A percentile compares a stretch with the other conserved stretches of the same genome.
phyloP scores from a whole-genome alignment of 2,329 filamentous ascomycete species.

The Knoxdaviesia proteae region DNA sequence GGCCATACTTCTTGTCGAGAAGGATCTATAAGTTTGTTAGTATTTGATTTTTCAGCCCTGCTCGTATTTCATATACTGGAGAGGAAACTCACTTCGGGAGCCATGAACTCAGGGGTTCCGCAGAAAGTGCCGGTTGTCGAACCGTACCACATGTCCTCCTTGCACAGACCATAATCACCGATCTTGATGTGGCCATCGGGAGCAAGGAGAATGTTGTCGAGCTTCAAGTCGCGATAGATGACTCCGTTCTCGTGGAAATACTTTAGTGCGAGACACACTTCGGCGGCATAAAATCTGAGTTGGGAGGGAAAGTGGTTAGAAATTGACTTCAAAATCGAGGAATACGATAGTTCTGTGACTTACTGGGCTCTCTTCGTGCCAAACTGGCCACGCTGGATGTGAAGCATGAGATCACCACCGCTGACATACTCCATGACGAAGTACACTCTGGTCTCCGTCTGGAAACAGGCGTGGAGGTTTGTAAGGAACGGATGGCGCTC shows the following conservation, averaged over 20 bases:
- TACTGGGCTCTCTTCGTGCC: conserved; percentile 90
- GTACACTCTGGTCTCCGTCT: conserved; percentile 94
- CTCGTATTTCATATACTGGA: no score
- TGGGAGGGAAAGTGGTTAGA: neutral
- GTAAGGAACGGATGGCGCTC: conserved; percentile 91
- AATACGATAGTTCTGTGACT: conserved; percentile 16
- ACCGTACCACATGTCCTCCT: conserved; percentile 99
- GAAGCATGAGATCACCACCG: conserved; percentile 95
- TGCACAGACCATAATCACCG: conserved; percentile 95
- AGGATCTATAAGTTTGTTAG: conserved; percentile 46
- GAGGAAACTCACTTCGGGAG: conserved; percentile 49
- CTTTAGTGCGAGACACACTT: conserved; percentile 91
- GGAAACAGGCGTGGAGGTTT: conserved; percentile 92
- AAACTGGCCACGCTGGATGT: conserved; percentile 93
- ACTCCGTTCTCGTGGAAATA: conserved; percentile 99
- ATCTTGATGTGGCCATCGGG: conserved; percentile 97
- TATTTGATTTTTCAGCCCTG: neutral
- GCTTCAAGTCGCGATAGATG: conserved; percentile 94
- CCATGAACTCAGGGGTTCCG: conserved; percentile 99
- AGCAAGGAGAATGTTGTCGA: conserved; percentile 76
- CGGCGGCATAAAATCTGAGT: conserved; percentile 80
- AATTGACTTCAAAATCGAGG: neutral
- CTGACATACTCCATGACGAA: conserved; percentile 99
- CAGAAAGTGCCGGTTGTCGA: conserved; percentile 96
- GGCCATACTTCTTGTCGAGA: conserved; percentile 93